These are phyloP conservation scores for Mycena kentingensis DNA, from an alignment of 768 basidiomycete species.

Conservation along the genomic window DNA sequence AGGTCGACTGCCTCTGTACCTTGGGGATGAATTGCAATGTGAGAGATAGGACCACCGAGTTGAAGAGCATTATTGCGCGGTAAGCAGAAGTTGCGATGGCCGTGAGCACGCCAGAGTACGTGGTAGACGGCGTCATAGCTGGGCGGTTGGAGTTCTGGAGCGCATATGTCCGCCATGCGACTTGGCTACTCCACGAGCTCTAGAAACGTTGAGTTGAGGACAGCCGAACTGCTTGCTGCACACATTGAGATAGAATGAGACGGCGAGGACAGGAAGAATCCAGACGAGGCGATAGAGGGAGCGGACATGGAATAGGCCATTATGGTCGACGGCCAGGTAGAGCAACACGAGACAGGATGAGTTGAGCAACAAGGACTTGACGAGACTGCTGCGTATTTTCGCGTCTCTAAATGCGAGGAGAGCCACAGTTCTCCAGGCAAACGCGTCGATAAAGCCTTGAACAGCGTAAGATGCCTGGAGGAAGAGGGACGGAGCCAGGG, in stretches of 20 bases:
- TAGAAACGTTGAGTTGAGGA: conserved; percentile 31
- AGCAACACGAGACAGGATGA: conserved; percentile 71
- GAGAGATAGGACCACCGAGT: conserved; percentile 71
- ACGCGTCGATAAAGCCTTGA: conserved; percentile 68
- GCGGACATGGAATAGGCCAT: conserved; percentile 68
- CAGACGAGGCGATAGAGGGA: conserved; percentile 79
- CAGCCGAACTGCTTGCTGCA: conserved; percentile 29
- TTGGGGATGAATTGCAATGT: conserved; percentile 66
- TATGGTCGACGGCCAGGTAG: conserved; percentile 64
- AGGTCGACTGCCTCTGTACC: too few relatives aligned
- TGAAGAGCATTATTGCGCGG: conserved; percentile 77
- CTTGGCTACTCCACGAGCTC: conserved; percentile 76
- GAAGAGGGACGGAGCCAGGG: conserved; percentile 62
- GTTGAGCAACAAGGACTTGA: conserved; percentile 78
- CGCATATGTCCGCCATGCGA: conserved; percentile 73
- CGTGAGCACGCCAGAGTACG: conserved; percentile 71
- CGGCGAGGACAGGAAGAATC: conserved; percentile 75
- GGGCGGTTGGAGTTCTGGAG: conserved; percentile 71
- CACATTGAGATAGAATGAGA: conserved; percentile 83
- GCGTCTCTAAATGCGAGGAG: conserved; percentile 53
- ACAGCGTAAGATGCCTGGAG: conserved; percentile 63
- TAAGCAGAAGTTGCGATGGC: conserved; percentile 81
- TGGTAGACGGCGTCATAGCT: conserved; percentile 51
- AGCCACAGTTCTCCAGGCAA: conserved; percentile 69
- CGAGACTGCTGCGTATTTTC: conserved; percentile 72